Percentiles rank a stretch among this genome's conserved stretches.
phyloP scores from a whole-genome alignment of 2,329 filamentous ascomycete genomes.

The Colletotrichum echinochloae region DNA sequence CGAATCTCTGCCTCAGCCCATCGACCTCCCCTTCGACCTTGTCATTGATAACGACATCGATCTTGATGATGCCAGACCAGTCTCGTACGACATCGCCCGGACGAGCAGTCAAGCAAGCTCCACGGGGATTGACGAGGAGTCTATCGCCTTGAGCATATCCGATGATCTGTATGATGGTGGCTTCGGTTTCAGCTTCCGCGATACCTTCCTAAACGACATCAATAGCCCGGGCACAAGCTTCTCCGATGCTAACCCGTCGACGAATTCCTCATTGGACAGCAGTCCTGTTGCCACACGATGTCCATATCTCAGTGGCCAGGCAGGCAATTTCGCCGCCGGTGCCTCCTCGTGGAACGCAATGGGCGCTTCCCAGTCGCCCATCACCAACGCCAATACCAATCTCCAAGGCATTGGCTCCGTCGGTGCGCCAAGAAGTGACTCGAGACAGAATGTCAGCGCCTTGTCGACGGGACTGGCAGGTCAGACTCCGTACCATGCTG shows the following conservation, averaged over 20 bases:
- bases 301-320: constrained; percentile 12
- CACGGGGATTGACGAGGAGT: constrained; percentile 21
- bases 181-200: constrained; percentile 15
- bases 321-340: not conserved
- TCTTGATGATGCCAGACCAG: not conserved
- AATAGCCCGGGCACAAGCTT: constrained; percentile 27
- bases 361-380: not conserved
- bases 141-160: constrained; percentile 16
- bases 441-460: constrained; percentile 11
- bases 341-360: not conserved
- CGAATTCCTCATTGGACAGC: constrained; percentile 13
- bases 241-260: constrained; percentile 15
- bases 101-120: constrained; percentile 33
- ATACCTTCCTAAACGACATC: not conserved
- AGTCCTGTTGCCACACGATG: constrained; percentile 12
- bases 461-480: constrained; percentile 17
- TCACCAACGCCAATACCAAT: not conserved
- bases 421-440: constrained; percentile 5
- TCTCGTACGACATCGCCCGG: not conserved
- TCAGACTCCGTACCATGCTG: not conserved
- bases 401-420: not conserved
- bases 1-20: not conserved
- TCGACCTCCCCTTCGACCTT: constrained; percentile 24
- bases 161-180: constrained; percentile 4
- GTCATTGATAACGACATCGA: constrained; percentile 19